A percentile compares a stretch with the other conserved stretches of the same genome.
Conservation (phyloP, 768 basidiomycete genomes). For the Trametopsis cervina region DNA sequence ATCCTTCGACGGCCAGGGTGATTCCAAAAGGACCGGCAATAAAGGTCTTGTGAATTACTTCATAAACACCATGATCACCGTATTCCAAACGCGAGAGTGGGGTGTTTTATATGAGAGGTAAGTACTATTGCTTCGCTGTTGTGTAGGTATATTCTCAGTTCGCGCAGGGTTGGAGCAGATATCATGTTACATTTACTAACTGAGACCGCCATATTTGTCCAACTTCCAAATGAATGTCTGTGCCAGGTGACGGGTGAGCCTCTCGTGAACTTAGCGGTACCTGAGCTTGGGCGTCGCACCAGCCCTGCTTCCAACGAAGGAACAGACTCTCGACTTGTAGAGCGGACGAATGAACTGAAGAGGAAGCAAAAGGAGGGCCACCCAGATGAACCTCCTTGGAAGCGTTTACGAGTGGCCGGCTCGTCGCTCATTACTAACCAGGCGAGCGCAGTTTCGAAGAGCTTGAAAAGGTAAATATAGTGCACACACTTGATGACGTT, state of each 20-base stretch:
- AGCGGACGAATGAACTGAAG: slow-evolving; percentile 7
- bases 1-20: background rate
- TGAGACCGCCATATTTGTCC: slow-evolving; percentile 65
- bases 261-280: slow-evolving; percentile 38
- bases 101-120: slow-evolving; percentile 55
- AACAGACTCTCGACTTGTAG: too few relatives aligned
- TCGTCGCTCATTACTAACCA: too few relatives aligned
- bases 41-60: slow-evolving; percentile 37
- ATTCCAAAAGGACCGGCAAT: background rate
- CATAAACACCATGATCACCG: slow-evolving; percentile 70
- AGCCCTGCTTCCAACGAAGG: background rate
- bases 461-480: too few relatives aligned
- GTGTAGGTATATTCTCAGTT: background rate
- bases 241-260: slow-evolving; percentile 79
- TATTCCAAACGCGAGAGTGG: slow-evolving; percentile 63
- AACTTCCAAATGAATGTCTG: slow-evolving; percentile 77
- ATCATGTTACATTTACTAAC: slow-evolving; percentile 74
- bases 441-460: too few relatives aligned
- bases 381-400: slow-evolving; percentile 17
- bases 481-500: too few relatives aligned
- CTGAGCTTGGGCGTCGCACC: slow-evolving; percentile 1
- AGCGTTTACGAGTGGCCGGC: slow-evolving; percentile 10
- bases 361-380: background rate
- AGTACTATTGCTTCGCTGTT: slow-evolving; percentile 8
- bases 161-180: slow-evolving; percentile 63